A percentile compares a stretch with the other conserved stretches of the same genome.
These are phyloP conservation scores for Hymenoscyphus infarciens DNA, from an alignment of 2,329 filamentous ascomycete genomes.

Conservation along the genomic window DNA sequence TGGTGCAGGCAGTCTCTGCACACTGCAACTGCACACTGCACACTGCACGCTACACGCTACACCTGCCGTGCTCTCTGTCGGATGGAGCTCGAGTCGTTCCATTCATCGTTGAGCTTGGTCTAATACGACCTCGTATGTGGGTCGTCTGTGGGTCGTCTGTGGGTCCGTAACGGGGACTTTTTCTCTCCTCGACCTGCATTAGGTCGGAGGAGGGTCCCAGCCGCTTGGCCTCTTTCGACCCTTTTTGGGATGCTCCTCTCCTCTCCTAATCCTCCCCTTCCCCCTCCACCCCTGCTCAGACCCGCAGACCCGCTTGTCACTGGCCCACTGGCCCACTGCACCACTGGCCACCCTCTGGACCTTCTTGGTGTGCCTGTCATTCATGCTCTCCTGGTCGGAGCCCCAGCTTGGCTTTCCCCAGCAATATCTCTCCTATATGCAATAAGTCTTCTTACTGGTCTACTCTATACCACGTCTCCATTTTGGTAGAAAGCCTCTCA, in stretches of 20 bases:
- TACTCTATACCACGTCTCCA: constrained; percentile 1
- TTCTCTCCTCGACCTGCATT: neutral
- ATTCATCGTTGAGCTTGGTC: neutral
- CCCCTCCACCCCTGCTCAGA: neutral
- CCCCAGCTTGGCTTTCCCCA: constrained; percentile 19
- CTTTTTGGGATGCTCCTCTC: neutral
- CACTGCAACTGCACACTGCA: too few species aligned
- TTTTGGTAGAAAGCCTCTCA: constrained; percentile 12
- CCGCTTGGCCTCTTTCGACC: neutral
- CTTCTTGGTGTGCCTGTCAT: neutral
- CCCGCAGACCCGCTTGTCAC: neutral
- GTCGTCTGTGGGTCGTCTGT: neutral
- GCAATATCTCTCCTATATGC: constrained; percentile 19
- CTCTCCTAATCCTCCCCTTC: neutral
- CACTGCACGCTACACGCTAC: neutral
- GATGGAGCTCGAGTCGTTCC: neutral
- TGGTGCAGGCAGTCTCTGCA: neutral
- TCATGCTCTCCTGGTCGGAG: constrained; percentile 13
- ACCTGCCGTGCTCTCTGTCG: neutral
- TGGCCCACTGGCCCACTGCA: neutral
- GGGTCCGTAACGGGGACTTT: neutral
- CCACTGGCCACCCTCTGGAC: neutral
- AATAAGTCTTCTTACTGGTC: constrained; percentile 15
- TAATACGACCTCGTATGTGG: neutral
- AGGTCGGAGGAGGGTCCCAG: neutral